Conservation (phyloP, 1,139 yeast species). For the Candida gigantensis region DNA sequence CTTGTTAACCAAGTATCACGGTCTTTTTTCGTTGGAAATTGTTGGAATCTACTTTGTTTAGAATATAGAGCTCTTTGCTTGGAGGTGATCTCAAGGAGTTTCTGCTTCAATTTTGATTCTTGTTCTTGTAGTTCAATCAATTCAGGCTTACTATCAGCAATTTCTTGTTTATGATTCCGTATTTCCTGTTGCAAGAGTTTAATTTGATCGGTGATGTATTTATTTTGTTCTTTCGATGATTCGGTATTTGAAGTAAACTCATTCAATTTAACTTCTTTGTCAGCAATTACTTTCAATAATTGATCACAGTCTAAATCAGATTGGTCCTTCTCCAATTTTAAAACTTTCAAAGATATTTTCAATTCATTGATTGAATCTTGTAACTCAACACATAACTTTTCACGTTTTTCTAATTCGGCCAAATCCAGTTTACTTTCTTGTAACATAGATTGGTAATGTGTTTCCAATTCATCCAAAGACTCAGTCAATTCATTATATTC, state of each 20-base stretch:
- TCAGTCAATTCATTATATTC: constrained; percentile 64
- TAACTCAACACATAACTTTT: constrained; percentile 44
- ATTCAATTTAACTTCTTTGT: constrained; percentile 42
- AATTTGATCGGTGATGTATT: constrained; percentile 20
- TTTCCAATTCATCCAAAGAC: constrained; percentile 63
- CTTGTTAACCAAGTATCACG: constrained; percentile 70
- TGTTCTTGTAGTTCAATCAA: constrained; percentile 37
- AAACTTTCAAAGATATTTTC: constrained; percentile 37
- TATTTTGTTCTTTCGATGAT: constrained; percentile 18
- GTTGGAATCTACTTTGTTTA: constrained; percentile 71
- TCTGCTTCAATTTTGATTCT: constrained; percentile 43
- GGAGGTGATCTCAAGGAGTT: constrained; percentile 47
- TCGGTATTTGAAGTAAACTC: constrained; percentile 24
- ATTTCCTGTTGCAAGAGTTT: constrained; percentile 22
- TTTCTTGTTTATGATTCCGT: constrained; percentile 22
- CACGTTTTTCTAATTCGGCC: constrained; percentile 49
- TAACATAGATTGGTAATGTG: constrained; percentile 54
- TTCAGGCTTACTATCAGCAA: constrained; percentile 39
- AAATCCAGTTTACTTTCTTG: constrained; percentile 47
- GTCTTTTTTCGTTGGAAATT: constrained; percentile 55
- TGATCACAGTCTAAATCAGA: constrained; percentile 53
- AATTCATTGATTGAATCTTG: constrained; percentile 49
- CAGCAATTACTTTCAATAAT: constrained; percentile 38
- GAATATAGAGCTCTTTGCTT: constrained; percentile 66
- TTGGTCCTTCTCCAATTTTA: constrained; percentile 53